Conservation (phyloP, 192 early-diverging fungal genomes). For the Dissophora globulifera region DNA sequence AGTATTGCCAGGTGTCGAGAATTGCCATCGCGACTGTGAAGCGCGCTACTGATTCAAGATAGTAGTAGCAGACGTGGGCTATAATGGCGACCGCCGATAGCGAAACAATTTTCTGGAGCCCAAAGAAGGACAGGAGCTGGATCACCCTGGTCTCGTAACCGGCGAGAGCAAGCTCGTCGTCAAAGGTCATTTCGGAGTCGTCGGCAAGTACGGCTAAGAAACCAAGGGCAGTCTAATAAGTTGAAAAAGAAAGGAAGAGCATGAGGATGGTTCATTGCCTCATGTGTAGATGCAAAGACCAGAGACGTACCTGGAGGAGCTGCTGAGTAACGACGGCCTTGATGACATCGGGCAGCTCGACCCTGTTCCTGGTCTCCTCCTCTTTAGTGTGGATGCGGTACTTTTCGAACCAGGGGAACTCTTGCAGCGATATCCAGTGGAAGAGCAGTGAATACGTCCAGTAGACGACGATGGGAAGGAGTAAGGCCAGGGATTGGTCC, state of each 20-base stretch:
- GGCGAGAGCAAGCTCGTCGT: constrained; percentile 21
- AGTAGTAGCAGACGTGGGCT: constrained; percentile 25
- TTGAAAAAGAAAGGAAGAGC: background rate
- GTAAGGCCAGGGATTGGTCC: constrained; percentile 58
- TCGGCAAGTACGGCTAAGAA: constrained; percentile 34
- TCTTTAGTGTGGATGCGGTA: constrained; percentile 71
- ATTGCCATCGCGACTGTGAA: constrained; percentile 63
- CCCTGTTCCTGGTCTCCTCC: constrained; percentile 65
- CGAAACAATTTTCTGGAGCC: background rate
- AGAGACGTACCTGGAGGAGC: constrained; percentile 66
- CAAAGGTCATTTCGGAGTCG: constrained; percentile 28
- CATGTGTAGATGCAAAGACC: too few relatives aligned
- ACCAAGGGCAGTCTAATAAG: constrained; percentile 30
- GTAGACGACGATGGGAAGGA: constrained; percentile 69
- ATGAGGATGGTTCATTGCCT: background rate
- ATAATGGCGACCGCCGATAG: background rate
- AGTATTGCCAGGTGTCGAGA: constrained; percentile 69
- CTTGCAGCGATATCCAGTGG: constrained; percentile 63
- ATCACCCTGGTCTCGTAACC: constrained; percentile 15
- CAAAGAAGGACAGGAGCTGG: background rate
- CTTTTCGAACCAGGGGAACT: constrained; percentile 69
- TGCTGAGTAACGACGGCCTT: constrained; percentile 73
- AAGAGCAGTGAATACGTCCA: constrained; percentile 75
- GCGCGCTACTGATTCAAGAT: constrained; percentile 21
- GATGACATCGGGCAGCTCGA: constrained; percentile 71